Percentiles rank a stretch among this genome's conserved stretches.
Conservation (phyloP, 805 yeast species). For the Sporopachydermia lactativora region DNA sequence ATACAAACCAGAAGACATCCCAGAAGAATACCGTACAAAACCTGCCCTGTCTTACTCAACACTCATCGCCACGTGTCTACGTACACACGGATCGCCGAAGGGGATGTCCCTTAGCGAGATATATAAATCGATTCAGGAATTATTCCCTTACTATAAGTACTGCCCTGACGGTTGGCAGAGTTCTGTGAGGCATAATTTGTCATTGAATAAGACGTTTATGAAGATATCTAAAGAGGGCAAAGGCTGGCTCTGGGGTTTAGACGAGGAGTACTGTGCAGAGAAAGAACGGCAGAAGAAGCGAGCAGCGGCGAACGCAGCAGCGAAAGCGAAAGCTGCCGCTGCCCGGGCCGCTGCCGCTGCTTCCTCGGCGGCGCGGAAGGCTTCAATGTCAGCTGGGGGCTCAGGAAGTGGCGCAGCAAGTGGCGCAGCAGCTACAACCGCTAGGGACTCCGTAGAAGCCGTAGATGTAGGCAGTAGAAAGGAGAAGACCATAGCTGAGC, state of each 20-base stretch:
- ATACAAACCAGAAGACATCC: conserved; percentile 73
- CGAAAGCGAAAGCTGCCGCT: conserved; percentile 28
- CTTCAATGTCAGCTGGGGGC: conserved; percentile 11
- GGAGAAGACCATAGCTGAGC: conserved; percentile 19
- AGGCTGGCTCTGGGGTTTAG: conserved; percentile 92
- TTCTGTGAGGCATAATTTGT: conserved; percentile 79
- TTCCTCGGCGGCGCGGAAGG: conserved; percentile 21
- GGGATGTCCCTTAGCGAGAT: conserved; percentile 81
- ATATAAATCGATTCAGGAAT: conserved; percentile 70
- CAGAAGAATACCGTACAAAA: conserved; percentile 71
- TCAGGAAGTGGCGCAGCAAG: conserved; percentile 8
- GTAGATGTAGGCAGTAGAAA: conserved; percentile 9
- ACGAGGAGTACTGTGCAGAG: conserved; percentile 72
- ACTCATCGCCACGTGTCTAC: conserved; percentile 65
- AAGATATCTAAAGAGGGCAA: conserved; percentile 78
- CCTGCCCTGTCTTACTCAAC: conserved; percentile 75
- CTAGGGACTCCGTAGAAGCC: conserved; percentile 9
- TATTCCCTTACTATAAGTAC: conserved; percentile 83
- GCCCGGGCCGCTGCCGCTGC: conserved; percentile 20
- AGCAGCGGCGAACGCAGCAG: conserved; percentile 50
- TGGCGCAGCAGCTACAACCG: conserved; percentile 13
- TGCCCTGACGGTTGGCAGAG: conserved; percentile 98
- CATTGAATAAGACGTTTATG: conserved; percentile 72
- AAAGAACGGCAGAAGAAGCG: conserved; percentile 61
- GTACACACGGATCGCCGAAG: conserved; percentile 46